These are phyloP conservation scores for Neurospora hispaniola DNA, from an alignment of 495 filamentous ascomycete species.

Conservation along the genomic window DNA sequence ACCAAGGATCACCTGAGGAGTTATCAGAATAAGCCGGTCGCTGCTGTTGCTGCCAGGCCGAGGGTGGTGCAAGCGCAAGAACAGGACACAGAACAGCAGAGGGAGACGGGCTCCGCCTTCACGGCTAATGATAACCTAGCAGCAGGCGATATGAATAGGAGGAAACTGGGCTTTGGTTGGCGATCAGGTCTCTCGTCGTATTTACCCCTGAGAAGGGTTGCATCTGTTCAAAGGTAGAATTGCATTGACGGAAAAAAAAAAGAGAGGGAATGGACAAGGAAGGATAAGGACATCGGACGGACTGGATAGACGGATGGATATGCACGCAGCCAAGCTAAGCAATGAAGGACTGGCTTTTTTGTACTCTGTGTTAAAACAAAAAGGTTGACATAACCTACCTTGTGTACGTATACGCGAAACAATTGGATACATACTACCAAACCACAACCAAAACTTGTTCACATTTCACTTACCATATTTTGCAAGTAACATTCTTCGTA, in stretches of 20 bases:
- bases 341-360: neutral
- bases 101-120: neutral
- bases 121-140: neutral
- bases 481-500: neutral
- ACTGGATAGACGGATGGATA: neutral
- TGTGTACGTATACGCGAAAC: neutral
- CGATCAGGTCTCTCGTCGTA: neutral
- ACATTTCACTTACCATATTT: neutral
- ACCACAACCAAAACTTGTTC: neutral
- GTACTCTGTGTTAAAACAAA: neutral
- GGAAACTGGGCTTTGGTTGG: neutral
- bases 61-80: neutral
- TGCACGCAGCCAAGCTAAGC: neutral
- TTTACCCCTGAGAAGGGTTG: neutral
- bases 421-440: neutral
- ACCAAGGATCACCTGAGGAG: neutral
- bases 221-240: neutral
- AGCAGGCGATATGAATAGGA: neutral
- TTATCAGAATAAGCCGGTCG: neutral
- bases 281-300: neutral
- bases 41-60: neutral
- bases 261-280: neutral
- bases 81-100: neutral
- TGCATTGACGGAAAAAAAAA: neutral
- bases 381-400: neutral